A percentile compares a stretch with the other conserved stretches of the same genome.
These are phyloP conservation scores for Talaromyces proteolyticus DNA, from an alignment of 495 filamentous ascomycete species.

Conservation along the genomic window DNA sequence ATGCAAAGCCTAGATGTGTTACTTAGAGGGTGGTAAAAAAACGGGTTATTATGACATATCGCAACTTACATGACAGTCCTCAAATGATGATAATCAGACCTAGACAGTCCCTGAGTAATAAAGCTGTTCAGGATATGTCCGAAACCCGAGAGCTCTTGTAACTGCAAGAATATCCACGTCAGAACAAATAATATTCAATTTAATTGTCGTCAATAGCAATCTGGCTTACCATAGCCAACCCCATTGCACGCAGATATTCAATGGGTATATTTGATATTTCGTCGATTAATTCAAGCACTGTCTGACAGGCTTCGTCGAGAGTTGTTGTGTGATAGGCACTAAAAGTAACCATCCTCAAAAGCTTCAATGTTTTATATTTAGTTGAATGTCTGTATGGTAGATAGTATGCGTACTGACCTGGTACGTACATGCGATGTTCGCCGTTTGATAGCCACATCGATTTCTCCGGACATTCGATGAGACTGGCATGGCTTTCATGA, in stretches of 20 bases:
- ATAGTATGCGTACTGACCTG: background rate
- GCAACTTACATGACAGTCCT: background rate
- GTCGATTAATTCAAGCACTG: background rate
- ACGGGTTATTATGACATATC: too few relatives aligned
- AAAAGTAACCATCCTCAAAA: background rate
- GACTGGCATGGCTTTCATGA: background rate
- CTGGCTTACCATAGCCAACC: constrained; percentile 24
- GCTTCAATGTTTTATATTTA: background rate
- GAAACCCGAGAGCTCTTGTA: background rate
- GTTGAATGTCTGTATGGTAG: background rate
- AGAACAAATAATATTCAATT: too few relatives aligned
- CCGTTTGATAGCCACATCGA: background rate
- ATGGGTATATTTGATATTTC: background rate
- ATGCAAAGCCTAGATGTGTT: background rate
- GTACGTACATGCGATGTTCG: background rate
- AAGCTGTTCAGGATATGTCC: background rate
- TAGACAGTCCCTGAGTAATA: background rate
- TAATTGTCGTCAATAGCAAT: too few relatives aligned
- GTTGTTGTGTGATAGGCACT: constrained; percentile 1
- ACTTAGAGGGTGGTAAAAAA: too few relatives aligned
- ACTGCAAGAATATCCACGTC: too few relatives aligned
- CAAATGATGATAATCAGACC: background rate
- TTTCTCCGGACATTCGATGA: background rate
- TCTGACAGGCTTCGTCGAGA: background rate
- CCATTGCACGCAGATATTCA: constrained; percentile 5